Conservation (phyloP, 495 filamentous ascomycete genomes). For the Saxophila tyrrhenica region DNA sequence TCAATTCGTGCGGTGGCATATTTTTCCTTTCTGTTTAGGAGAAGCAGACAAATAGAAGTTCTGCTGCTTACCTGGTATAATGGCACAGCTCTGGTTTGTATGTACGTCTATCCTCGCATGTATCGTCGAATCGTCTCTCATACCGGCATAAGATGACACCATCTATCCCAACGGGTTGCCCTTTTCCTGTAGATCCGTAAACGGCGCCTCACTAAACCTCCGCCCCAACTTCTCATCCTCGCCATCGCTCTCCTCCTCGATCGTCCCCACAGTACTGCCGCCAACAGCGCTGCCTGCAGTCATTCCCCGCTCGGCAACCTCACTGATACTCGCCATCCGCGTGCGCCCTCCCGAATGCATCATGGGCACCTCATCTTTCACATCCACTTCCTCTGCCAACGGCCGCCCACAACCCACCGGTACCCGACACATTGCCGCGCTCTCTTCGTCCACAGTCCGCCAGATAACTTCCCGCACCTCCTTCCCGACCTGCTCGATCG, state of each 20-base stretch:
- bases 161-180: constrained; percentile 16
- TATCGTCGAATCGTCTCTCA: too few species aligned
- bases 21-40: too few species aligned
- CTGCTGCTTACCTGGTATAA: too few species aligned
- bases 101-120: too few species aligned
- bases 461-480: constrained; percentile 78
- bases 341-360: constrained; percentile 12
- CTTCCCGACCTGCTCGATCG: constrained; percentile 67
- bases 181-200: constrained; percentile 18
- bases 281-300: background rate
- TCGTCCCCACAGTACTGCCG: constrained; percentile 2
- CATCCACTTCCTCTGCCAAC: constrained; percentile 11
- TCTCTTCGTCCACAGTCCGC: constrained; percentile 50
- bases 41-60: too few species aligned
- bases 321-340: constrained; percentile 18
- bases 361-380: constrained; percentile 15
- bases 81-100: too few species aligned
- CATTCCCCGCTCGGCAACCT: constrained; percentile 1
- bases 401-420: constrained; percentile 52
- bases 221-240: background rate
- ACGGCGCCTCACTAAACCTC: constrained; percentile 2
- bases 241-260: constrained; percentile 14
- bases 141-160: too few species aligned
- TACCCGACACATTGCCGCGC: constrained; percentile 45
- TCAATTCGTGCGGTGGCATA: too few species aligned